These are phyloP conservation scores for Volvox carteri DNA, from an alignment of 163 green algal species.

Conservation along the genomic window DNA sequence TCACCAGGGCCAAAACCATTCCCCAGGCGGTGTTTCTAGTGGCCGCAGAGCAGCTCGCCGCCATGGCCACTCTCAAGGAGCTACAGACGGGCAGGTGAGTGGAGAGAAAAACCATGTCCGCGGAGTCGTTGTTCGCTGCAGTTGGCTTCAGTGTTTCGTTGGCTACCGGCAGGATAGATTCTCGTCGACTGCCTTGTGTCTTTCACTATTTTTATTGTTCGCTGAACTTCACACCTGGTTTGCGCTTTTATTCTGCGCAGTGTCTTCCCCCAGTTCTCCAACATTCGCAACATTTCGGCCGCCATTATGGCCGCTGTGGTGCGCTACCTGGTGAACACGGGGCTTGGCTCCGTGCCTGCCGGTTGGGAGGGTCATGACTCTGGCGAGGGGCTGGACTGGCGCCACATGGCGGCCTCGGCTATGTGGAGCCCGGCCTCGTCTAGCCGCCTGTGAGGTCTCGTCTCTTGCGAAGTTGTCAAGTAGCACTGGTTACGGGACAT, in stretches of 20 bases:
- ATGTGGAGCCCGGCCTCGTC: conserved; percentile 25
- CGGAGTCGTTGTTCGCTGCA: too few relatives aligned
- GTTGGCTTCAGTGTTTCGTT: too few relatives aligned
- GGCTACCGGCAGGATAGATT: too few relatives aligned
- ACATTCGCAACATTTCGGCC: conserved; percentile 68
- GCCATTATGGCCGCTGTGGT: conserved; percentile 56
- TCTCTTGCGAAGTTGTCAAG: too few relatives aligned
- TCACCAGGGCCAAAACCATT: conserved; percentile 58
- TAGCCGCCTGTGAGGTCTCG: conserved; percentile 9
- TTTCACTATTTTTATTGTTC: too few relatives aligned
- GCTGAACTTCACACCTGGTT: too few relatives aligned
- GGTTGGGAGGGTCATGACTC: conserved; percentile 18
- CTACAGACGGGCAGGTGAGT: conserved; percentile 64
- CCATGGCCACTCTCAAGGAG: conserved; percentile 71
- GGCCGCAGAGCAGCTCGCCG: conserved; percentile 76
- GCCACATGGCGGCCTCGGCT: background rate
- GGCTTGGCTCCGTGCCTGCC: background rate
- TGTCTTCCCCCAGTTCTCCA: conserved; percentile 80
- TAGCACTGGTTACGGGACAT: too few relatives aligned
- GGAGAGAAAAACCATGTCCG: too few relatives aligned
- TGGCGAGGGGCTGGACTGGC: conserved; percentile 9
- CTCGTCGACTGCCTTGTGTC: too few relatives aligned
- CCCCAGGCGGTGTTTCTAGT: conserved; percentile 78
- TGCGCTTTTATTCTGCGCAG: conserved; percentile 6
- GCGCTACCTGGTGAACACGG: background rate